Percentiles rank a stretch among this genome's conserved stretches.
phyloP scores from a whole-genome alignment of 2,329 filamentous ascomycete genomes.

The Zymoseptoria crescenta region DNA sequence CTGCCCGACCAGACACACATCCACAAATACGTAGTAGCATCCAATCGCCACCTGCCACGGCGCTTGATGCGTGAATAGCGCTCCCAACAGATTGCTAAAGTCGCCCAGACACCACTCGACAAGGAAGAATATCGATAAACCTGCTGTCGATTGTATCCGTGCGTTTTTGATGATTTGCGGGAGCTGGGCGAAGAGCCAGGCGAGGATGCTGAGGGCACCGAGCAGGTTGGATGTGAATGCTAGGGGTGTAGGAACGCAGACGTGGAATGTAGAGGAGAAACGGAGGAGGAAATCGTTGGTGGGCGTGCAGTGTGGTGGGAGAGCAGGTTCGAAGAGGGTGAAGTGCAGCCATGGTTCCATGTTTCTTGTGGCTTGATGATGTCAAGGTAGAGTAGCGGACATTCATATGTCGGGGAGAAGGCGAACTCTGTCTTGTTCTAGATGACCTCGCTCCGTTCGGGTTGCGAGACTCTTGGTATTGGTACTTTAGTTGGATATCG shows the following conservation, averaged over 20 bases:
- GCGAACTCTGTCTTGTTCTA: background rate
- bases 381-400: background rate
- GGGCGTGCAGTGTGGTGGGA: slow-evolving; percentile 55
- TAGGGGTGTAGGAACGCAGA: slow-evolving; percentile 56
- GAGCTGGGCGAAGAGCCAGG: slow-evolving; percentile 62
- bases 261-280: slow-evolving; percentile 52
- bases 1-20: slow-evolving; percentile 54
- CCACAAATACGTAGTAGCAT: slow-evolving; percentile 58
- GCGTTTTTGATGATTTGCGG: slow-evolving; percentile 65
- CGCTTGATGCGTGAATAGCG: slow-evolving; percentile 56
- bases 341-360: slow-evolving; percentile 24
- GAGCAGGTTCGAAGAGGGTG: slow-evolving; percentile 28
- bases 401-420: slow-evolving; percentile 1
- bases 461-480: background rate
- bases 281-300: slow-evolving; percentile 48
- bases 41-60: slow-evolving; percentile 60
- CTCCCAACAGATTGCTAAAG: slow-evolving; percentile 54
- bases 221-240: slow-evolving; percentile 54
- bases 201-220: slow-evolving; percentile 55
- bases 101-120: slow-evolving; percentile 60
- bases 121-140: slow-evolving; percentile 58
- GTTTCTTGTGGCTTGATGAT: background rate
- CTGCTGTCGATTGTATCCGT: slow-evolving; percentile 54
- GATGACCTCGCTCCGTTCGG: background rate
- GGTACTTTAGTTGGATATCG: background rate